Base-by-base conservation (phyloP, 1,284 basidiomycete genomes). In the Coniferiporia weirii region DNA sequence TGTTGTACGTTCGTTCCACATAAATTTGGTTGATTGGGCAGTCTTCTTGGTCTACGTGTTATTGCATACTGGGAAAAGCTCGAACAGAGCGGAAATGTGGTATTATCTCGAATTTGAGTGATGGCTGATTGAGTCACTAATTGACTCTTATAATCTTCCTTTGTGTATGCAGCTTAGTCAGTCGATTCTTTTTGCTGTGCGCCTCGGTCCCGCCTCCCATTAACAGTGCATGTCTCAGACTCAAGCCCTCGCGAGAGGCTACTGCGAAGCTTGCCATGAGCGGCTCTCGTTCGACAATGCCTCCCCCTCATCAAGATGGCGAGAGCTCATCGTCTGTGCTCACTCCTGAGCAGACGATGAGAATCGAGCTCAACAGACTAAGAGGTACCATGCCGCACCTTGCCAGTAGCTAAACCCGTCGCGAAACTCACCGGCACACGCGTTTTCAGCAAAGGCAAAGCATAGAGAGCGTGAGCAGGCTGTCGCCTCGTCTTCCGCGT, bases 381-480 rank as follows among this genome's bases (percentile, higher is more conserved):
- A 80, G 76, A 78, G 82, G 82, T 82, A 59, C 46, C 15, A 9
- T 40, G 9, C 8, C 38, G 27, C 5, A 9, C 8, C 38, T 40
- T 10, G 15, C 38, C 8, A 40, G 9, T 15, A 40, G 38, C 15
- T 15, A 40, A 27, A 27, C 27, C 27, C 27, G 5, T 5, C 27
- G 27, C 27, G 27, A 27, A 27, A 27, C 27, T 40, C 47, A 56
- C 45, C 32, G 22, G 17, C 27, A 38, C 8, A 48, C 40, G 22
- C 17, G 13, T 22, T 19, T 56, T 52, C 36, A 81, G 83, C 83
- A 7, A 86, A 85, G 66, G 83, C 80, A 46, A 78, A 74, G 52
- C 79, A 85, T 67, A 77, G 82, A 52, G 76, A 80, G 62, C 76
- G 73, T 47, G 85, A 86, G 60, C 52, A 60, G 10, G 77, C 82